Conservation (phyloP, 306 rosid species). For the Cicer arietinum region DNA sequence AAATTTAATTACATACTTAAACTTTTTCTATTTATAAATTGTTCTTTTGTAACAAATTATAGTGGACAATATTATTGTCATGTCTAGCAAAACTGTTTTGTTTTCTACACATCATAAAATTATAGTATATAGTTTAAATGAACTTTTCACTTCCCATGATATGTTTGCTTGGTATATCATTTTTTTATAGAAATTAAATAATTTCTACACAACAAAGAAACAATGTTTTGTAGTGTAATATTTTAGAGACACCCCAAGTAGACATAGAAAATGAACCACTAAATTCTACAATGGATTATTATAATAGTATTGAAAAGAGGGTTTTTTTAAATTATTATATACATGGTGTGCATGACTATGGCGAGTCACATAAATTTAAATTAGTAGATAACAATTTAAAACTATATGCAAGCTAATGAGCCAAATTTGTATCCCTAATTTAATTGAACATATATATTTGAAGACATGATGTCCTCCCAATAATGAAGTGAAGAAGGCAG, state of each 20-base stretch:
- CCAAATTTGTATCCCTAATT: conserved; percentile 40
- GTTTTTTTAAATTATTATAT: conserved; percentile 1
- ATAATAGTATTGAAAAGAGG: conserved; percentile 31
- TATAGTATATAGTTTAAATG: conserved; percentile 10
- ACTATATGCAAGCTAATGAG: too few species aligned
- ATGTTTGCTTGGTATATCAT: background rate
- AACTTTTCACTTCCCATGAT: conserved; percentile 30
- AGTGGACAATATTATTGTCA: conserved; percentile 31
- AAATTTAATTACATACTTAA: conserved; percentile 29
- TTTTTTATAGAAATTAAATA: background rate
- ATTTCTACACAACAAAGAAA: conserved; percentile 17
- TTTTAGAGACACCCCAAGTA: conserved; percentile 6
- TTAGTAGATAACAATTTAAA: too few species aligned
- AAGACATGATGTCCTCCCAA: conserved; percentile 44
- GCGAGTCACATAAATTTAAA: background rate
- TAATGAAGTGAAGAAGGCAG: conserved; percentile 40
- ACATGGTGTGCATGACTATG: conserved; percentile 54
- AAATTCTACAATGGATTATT: conserved; percentile 36
- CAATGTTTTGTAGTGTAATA: conserved; percentile 1
- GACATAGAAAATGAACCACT: conserved; percentile 18
- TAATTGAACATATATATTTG: conserved; percentile 17
- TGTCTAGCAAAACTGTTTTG: background rate
- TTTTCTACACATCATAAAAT: conserved; percentile 16
- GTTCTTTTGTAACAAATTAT: conserved; percentile 24
- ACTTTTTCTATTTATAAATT: conserved; percentile 33